Percentiles rank a stretch among this genome's conserved stretches.
Evolutionary conservation across 495 filamentous ascomycete genomes (phyloP).

Genomic region (Penicillium roqueforti): DNA sequence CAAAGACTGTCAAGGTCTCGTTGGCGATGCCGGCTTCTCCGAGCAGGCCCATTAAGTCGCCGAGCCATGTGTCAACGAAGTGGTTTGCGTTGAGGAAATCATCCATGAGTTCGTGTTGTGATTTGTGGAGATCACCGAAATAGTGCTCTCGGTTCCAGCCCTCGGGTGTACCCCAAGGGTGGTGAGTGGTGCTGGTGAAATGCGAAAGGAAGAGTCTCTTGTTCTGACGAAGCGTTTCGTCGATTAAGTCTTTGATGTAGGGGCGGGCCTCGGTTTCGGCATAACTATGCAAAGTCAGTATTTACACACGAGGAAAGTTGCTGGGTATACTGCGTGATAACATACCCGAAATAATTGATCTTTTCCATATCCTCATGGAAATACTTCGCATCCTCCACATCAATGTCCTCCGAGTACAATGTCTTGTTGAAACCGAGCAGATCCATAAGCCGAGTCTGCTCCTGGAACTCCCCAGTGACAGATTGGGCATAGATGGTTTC

Average conservation of each 20-base stretch:
- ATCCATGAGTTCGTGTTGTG: constrained; percentile 33
- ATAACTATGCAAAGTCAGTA: constrained; percentile 23
- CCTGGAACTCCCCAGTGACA: constrained; percentile 43
- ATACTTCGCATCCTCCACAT: constrained; percentile 26
- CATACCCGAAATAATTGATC: constrained; percentile 45
- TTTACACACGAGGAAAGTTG: constrained; percentile 12
- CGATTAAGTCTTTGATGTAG: constrained; percentile 42
- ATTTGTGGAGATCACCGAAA: constrained; percentile 24
- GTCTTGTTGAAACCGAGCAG: constrained; percentile 38
- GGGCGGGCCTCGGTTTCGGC: constrained; percentile 41
- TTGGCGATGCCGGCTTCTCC: constrained; percentile 43
- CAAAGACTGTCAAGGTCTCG: constrained; percentile 47
- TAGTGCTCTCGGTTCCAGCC: constrained; percentile 31
- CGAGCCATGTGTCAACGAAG: constrained; percentile 47
- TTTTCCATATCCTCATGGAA: constrained; percentile 30
- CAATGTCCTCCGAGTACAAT: constrained; percentile 33
- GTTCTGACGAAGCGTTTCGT: constrained; percentile 34
- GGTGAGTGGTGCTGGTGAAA: constrained; percentile 45
- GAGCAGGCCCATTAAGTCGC: constrained; percentile 40
- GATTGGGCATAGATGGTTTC: constrained; percentile 44
- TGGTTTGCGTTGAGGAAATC: constrained; percentile 41
- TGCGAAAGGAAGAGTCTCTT: constrained; percentile 45
- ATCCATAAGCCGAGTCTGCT: constrained; percentile 32
- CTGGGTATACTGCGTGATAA: constrained; percentile 29
- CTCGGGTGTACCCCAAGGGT: constrained; percentile 40